Percentiles rank a stretch among this genome's conserved stretches.
phyloP scores from a whole-genome alignment of 2,329 filamentous ascomycete species.

The Cryphonectria carpinicola region DNA sequence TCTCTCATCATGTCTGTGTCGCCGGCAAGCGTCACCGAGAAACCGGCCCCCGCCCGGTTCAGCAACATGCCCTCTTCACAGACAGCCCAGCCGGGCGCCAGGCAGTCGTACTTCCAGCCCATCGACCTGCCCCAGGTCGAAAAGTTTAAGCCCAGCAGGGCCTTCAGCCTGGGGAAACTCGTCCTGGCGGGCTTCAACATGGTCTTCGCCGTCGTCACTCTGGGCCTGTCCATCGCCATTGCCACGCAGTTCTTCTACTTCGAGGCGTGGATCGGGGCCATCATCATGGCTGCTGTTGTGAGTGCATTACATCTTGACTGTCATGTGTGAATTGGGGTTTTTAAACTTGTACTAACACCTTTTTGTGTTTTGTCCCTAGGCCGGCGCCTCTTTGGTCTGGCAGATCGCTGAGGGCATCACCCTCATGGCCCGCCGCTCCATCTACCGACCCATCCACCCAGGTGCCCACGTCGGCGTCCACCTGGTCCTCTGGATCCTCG shows the following conservation, averaged over 20 bases:
- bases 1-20: background rate
- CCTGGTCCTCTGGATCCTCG: conserved; percentile 46
- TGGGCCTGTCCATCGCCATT: conserved; percentile 14
- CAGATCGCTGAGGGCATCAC: conserved; percentile 45
- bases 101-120: conserved; percentile 17
- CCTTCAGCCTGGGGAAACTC: conserved; percentile 21
- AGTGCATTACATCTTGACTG: too few relatives aligned
- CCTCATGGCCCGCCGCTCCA: conserved; percentile 38
- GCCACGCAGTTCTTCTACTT: background rate
- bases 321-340: too few relatives aligned
- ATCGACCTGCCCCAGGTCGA: conserved; percentile 12
- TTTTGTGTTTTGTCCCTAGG: conserved; percentile 35
- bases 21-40: conserved; percentile 15
- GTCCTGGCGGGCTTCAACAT: conserved; percentile 20
- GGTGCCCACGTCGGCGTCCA: conserved; percentile 48
- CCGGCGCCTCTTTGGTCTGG: conserved; percentile 43
- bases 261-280: conserved; percentile 7
- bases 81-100: background rate
- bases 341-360: background rate
- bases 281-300: conserved; percentile 9
- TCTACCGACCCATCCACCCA: conserved; percentile 44
- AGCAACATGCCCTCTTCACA: conserved; percentile 3
- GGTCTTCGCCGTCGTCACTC: conserved; percentile 24
- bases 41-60: conserved; percentile 13
- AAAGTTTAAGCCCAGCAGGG: conserved; percentile 17